A percentile compares a stretch with the other conserved stretches of the same genome.
Conservation (phyloP, 208 protist genomes). For the Acanthamoeba polyphaga region DNA sequence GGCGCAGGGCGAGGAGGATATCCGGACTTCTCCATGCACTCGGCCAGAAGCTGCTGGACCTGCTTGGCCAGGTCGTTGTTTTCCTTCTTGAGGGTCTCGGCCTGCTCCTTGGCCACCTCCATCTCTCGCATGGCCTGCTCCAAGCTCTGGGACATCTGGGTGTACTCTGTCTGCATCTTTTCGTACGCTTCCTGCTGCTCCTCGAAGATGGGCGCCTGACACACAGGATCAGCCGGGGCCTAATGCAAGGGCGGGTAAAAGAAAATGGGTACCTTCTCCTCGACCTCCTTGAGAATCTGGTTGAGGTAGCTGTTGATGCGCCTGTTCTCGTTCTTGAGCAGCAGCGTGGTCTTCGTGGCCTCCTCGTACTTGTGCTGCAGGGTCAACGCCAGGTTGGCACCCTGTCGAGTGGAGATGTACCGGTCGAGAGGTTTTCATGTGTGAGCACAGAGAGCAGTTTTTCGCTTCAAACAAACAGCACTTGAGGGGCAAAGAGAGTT, state of each 20-base stretch:
- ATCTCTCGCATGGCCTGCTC: not conserved
- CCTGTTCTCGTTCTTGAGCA: slow-evolving; percentile 45
- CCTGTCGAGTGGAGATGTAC: not conserved
- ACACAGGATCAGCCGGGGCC: no score
- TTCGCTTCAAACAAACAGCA: no score
- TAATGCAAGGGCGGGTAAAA: no score
- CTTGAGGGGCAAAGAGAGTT: not conserved
- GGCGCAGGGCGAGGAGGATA: slow-evolving; percentile 1
- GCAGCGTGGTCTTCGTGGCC: slow-evolving; percentile 29
- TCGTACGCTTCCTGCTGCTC: slow-evolving; percentile 35
- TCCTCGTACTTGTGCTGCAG: slow-evolving; percentile 62
- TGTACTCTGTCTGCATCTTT: slow-evolving; percentile 27
- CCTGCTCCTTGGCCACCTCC: not conserved
- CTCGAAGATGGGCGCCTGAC: slow-evolving; percentile 28
- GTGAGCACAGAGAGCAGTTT: not conserved
- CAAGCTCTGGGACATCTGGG: slow-evolving; percentile 11
- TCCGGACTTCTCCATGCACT: slow-evolving; percentile 13
- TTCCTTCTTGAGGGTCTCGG: not conserved
- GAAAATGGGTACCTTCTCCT: not conserved
- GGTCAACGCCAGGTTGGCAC: slow-evolving; percentile 5
- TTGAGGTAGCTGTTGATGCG: slow-evolving; percentile 37
- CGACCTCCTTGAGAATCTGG: slow-evolving; percentile 26
- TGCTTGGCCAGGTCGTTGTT: slow-evolving; percentile 52
- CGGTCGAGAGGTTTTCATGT: not conserved
- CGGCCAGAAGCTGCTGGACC: slow-evolving; percentile 42